phyloP scores from a whole-genome alignment of 331 rosid genomes.

The Pyracantha coccinea region DNA sequence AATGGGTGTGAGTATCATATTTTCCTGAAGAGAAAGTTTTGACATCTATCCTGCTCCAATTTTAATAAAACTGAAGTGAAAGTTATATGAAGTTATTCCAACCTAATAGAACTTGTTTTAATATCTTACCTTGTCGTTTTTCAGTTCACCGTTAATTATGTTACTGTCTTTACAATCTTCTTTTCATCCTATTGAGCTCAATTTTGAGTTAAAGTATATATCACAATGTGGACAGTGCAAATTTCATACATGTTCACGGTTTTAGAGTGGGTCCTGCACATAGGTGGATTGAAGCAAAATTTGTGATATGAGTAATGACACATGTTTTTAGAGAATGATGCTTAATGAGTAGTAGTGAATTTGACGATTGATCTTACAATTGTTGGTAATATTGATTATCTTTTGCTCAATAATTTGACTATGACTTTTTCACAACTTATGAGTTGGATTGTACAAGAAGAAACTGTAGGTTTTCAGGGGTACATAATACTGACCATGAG shows the following conservation, averaged over 20 bases:
- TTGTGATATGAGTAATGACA: neutral
- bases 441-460: neutral
- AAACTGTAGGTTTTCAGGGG: neutral
- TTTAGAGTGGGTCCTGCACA: neutral
- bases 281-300: neutral
- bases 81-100: neutral
- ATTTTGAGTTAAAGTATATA: neutral
- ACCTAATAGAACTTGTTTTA: neutral
- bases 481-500: neutral
- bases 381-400: neutral
- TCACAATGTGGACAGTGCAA: neutral
- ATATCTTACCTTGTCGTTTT: neutral
- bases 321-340: neutral
- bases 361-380: neutral
- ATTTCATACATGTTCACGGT: neutral
- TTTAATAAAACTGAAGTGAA: neutral
- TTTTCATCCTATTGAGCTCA: neutral
- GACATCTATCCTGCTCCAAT: neutral
- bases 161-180: neutral
- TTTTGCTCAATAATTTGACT: neutral
- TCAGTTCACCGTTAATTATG: neutral
- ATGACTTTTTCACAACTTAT: neutral
- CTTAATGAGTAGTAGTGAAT: neutral
- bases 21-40: neutral
- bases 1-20: slow-evolving; percentile 79